phyloP scores from a whole-genome alignment of 2,329 filamentous ascomycete species.

The Colletotrichum musicola region DNA sequence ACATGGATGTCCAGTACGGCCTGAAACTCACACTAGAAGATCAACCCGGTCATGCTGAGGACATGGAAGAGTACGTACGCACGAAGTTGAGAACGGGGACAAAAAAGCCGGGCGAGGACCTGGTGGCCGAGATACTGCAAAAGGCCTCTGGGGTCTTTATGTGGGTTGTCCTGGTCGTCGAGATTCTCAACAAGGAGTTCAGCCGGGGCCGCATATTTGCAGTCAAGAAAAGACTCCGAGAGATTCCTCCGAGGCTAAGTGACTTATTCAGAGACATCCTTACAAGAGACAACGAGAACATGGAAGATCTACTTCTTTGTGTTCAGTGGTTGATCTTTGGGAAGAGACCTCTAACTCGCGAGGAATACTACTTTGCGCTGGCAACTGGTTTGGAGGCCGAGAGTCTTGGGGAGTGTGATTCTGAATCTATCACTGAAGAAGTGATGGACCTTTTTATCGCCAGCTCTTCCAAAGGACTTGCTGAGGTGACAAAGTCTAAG shows the following conservation, averaged over 20 bases:
- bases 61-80: slow-evolving; percentile 44
- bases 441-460: slow-evolving; percentile 46
- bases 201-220: slow-evolving; percentile 40
- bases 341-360: slow-evolving; percentile 51
- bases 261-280: slow-evolving; percentile 63
- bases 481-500: slow-evolving; percentile 51
- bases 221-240: slow-evolving; percentile 39
- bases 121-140: slow-evolving; percentile 43
- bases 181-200: slow-evolving; percentile 53
- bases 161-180: slow-evolving; percentile 56
- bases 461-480: slow-evolving; percentile 60
- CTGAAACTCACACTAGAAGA: slow-evolving; percentile 44
- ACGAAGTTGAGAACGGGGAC: slow-evolving; percentile 10
- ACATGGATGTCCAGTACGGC: slow-evolving; percentile 11
- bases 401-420: slow-evolving; percentile 41
- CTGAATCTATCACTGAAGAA: slow-evolving; percentile 42
- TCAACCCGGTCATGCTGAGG: slow-evolving; percentile 42
- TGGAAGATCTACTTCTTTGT: slow-evolving; percentile 55
- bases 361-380: slow-evolving; percentile 55
- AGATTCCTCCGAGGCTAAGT: slow-evolving; percentile 52
- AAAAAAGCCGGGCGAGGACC: accelerated
- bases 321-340: slow-evolving; percentile 65
- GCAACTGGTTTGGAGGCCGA: slow-evolving; percentile 42
- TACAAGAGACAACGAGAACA: slow-evolving; percentile 56
- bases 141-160: slow-evolving; percentile 59